Conservation (phyloP, 75 land plant species). For the Pinus taeda region DNA sequence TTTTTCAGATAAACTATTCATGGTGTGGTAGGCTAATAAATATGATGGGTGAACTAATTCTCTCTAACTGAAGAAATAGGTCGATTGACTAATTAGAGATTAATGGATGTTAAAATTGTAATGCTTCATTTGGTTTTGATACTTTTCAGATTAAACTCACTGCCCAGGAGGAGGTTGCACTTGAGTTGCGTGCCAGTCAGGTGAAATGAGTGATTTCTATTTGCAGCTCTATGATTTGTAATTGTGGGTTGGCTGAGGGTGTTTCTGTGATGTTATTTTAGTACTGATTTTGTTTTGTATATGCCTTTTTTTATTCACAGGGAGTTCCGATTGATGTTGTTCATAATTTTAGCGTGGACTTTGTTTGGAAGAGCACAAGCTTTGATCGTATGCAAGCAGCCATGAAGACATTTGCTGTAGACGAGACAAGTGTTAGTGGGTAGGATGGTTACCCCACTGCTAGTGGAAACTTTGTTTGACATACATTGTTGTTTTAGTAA, state of each 20-base stretch:
- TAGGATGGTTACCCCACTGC: constrained; percentile 9
- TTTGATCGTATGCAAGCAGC: constrained; percentile 98
- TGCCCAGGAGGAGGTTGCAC: constrained; percentile 99
- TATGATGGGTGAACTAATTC: not conserved
- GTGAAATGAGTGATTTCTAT: constrained; percentile 23
- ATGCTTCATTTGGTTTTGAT: not conserved
- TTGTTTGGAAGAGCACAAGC: constrained; percentile 99
- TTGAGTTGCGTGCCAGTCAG: constrained; percentile 98
- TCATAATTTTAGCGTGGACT: constrained; percentile 99
- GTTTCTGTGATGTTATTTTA: not conserved
- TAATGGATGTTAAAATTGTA: not conserved
- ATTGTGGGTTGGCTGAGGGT: not conserved
- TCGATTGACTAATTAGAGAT: not conserved
- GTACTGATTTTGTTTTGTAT: not conserved
- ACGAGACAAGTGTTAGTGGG: constrained; percentile 99
- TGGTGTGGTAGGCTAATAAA: not conserved
- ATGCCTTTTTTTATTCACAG: constrained; percentile 27
- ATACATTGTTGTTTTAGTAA: not conserved
- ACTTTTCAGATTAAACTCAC: constrained; percentile 83
- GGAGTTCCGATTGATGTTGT: constrained; percentile 99
- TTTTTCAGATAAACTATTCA: not conserved
- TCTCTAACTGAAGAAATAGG: not conserved
- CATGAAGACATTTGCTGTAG: constrained; percentile 99
- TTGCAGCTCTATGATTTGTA: not conserved
- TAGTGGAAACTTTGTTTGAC: not conserved